phyloP scores from a whole-genome alignment of 2,329 filamentous ascomycete genomes.

The Coniochaeta sp. region DNA sequence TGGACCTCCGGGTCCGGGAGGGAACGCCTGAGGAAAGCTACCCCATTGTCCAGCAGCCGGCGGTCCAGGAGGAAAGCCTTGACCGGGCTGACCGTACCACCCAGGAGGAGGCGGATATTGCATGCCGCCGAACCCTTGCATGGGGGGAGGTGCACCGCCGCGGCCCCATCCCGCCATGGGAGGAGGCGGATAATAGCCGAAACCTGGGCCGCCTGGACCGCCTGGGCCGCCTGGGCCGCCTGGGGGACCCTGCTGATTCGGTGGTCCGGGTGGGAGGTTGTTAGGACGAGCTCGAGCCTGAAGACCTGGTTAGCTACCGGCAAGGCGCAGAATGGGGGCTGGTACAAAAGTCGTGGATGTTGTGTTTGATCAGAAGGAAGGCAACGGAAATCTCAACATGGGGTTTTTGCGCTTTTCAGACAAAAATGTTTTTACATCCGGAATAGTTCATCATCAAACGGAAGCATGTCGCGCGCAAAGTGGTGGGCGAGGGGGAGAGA shows the following conservation, averaged over 20 bases:
- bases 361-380: slow-evolving; percentile 86
- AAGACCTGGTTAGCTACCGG: slow-evolving; percentile 10
- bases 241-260: slow-evolving; percentile 15
- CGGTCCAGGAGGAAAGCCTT: slow-evolving; percentile 58
- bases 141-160: slow-evolving; percentile 16
- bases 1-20: slow-evolving; percentile 34
- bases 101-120: slow-evolving; percentile 71
- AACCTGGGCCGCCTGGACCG: slow-evolving; percentile 20
- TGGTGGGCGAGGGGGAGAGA: slow-evolving; percentile 21
- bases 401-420: slow-evolving; percentile 85
- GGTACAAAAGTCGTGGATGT: slow-evolving; percentile 7
- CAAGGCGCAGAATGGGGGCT: not conserved
- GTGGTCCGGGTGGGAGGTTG: slow-evolving; percentile 25
- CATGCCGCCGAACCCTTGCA: slow-evolving; percentile 52
- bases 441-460: slow-evolving; percentile 79
- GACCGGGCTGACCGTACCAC: slow-evolving; percentile 67
- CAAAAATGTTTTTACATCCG: slow-evolving; percentile 88
- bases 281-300: slow-evolving; percentile 31
- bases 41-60: slow-evolving; percentile 52
- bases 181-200: slow-evolving; percentile 21
- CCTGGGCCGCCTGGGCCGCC: not conserved
- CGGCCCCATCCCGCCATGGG: slow-evolving; percentile 22
- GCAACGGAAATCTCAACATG: slow-evolving; percentile 99
- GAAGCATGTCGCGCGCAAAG: not conserved
- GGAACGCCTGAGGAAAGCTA: slow-evolving; percentile 46